Evolutionary conservation across 2,329 filamentous ascomycete species (phyloP).

Genomic region (Fusarium aywerte): DNA sequence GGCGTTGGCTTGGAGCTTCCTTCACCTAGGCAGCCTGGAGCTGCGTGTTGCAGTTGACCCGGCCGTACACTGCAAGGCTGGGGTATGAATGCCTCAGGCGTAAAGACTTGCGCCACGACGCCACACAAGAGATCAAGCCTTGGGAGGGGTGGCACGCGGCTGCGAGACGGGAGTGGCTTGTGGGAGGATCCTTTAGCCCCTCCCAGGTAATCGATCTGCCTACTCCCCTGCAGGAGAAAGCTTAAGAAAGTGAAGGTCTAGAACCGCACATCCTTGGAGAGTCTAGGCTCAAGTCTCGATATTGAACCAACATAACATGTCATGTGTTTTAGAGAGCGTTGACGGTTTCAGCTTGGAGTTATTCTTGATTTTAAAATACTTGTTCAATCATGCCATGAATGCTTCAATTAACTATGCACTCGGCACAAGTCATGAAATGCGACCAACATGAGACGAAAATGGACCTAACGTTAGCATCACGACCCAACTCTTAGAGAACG

Average conservation of each 20-base stretch:
- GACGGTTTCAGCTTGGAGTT: background rate
- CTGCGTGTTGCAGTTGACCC: slow-evolving; percentile 52
- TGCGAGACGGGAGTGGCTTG: slow-evolving; percentile 43
- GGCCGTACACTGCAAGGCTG: slow-evolving; percentile 43
- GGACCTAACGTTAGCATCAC: slow-evolving; percentile 10
- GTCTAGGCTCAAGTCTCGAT: slow-evolving; percentile 12
- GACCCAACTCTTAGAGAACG: slow-evolving; percentile 23
- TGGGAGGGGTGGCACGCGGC: slow-evolving; percentile 24
- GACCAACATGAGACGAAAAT: background rate
- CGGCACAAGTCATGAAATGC: background rate
- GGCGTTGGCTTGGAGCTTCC: slow-evolving; percentile 50
- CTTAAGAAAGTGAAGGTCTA: slow-evolving; percentile 28
- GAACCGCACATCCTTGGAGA: slow-evolving; percentile 35
- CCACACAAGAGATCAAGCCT: slow-evolving; percentile 18
- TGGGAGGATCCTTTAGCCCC: slow-evolving; percentile 2
- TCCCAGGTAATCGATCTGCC: slow-evolving; percentile 18
- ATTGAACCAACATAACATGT: slow-evolving; percentile 1
- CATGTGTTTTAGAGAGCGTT: background rate
- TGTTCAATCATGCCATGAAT: background rate
- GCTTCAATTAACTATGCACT: background rate
- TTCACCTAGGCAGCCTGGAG: slow-evolving; percentile 57
- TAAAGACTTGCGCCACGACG: slow-evolving; percentile 14
- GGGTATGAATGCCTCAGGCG: slow-evolving; percentile 49
- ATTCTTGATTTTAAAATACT: background rate
- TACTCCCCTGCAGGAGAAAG: slow-evolving; percentile 32